phyloP scores from a whole-genome alignment of 192 early-diverging fungal species.

The Coemansia sp. region DNA sequence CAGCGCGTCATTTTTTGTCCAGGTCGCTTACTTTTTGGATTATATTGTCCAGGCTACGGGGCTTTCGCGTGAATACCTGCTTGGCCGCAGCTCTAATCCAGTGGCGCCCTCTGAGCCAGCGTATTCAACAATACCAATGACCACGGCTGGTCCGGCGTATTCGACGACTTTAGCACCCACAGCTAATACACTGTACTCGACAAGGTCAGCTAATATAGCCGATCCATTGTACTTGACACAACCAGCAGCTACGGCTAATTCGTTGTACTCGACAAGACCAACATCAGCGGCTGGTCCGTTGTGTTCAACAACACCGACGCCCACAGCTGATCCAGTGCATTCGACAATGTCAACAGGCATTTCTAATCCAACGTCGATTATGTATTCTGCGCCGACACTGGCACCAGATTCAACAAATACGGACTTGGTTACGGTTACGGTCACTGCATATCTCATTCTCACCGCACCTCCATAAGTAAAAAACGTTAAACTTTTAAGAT shows the following conservation, averaged over 20 bases:
- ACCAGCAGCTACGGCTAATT: no score
- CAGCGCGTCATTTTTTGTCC: slow-evolving; percentile 16
- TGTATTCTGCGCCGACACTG: not conserved
- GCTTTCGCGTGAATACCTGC: slow-evolving; percentile 5
- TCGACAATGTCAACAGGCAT: not conserved
- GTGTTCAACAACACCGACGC: not conserved
- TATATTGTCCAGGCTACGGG: slow-evolving; percentile 12
- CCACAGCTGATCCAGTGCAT: not conserved
- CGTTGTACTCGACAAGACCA: no score
- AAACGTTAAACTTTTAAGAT: no score
- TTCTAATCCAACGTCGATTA: not conserved
- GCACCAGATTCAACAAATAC: not conserved
- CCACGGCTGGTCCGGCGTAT: no score
- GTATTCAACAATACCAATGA: not conserved
- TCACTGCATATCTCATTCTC: not conserved
- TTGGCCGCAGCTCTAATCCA: not conserved
- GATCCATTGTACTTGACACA: no score
- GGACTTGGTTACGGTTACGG: not conserved
- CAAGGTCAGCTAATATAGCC: no score
- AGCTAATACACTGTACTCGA: no score
- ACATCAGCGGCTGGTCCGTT: not conserved
- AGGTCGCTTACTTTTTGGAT: slow-evolving; percentile 6
- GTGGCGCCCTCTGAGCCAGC: not conserved
- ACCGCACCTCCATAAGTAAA: not conserved
- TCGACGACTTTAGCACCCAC: no score